phyloP scores from a whole-genome alignment of 129 eudicot species.

The Daucus carota region DH1_v3.0 NC_030387.2:5325501-5326000 shows the following conservation, averaged over 20 bases:
- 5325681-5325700: conserved; percentile 92
- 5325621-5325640: conserved; percentile 99
- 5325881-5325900: background rate
- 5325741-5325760: conserved; percentile 96
- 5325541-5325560: conserved; percentile 6
- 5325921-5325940: background rate
- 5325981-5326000: background rate
- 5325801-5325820: background rate
- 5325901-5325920: background rate
- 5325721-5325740: conserved; percentile 94
- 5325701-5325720: conserved; percentile 98
- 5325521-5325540: conserved; percentile 71
- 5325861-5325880: background rate
- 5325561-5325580: background rate
- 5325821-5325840: background rate
- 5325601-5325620: conserved; percentile 60
- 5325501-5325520: conserved; percentile 89
- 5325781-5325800: conserved; percentile 32
- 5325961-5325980: background rate
- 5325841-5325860: background rate
- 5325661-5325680: conserved; percentile 73
- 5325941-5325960: background rate
- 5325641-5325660: conserved; percentile 90
- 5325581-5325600: background rate
- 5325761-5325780: conserved; percentile 95